Evolutionary conservation across 2,329 filamentous ascomycete genomes (phyloP).

Genomic region (Cordyceps pruinosa): DNA sequence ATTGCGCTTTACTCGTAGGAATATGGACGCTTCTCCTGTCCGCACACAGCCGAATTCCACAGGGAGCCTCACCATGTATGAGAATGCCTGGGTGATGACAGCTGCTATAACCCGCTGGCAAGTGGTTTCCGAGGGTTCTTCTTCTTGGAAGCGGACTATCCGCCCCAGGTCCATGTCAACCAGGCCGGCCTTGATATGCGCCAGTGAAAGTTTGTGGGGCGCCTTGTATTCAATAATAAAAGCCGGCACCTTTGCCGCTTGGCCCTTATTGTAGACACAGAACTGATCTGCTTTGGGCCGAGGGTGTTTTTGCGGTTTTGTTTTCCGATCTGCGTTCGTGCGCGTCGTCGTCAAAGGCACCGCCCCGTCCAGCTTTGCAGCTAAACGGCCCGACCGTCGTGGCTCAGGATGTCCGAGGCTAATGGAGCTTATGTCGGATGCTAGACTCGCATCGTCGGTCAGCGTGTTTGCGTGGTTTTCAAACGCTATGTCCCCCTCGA

Average conservation of each 20-base stretch:
- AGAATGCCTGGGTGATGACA: not conserved
- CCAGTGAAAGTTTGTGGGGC: not conserved
- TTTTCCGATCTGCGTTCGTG: not conserved
- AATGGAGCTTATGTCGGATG: not conserved
- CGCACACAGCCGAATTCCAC: not conserved
- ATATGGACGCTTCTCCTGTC: conserved; percentile 2
- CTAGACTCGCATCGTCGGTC: not conserved
- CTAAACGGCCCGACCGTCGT: not conserved
- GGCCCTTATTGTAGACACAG: not conserved
- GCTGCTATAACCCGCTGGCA: not conserved
- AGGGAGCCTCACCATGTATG: not conserved
- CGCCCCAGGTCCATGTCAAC: not conserved
- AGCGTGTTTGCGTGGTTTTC: conserved; percentile 3
- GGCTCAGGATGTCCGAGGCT: not conserved
- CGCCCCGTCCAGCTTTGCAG: not conserved
- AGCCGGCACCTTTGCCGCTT: not conserved
- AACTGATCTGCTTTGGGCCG: not conserved
- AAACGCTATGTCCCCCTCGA: conserved; percentile 1
- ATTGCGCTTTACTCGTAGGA: not conserved
- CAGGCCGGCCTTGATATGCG: not conserved
- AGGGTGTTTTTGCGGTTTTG: not conserved
- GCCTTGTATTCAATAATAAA: conserved; percentile 1
- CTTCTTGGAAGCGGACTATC: not conserved
- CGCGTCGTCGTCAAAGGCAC: not conserved
- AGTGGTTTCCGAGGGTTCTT: not conserved